Evolutionary conservation across 306 rosid species (phyloP).

Genomic region (Glycine latifolia): DNA sequence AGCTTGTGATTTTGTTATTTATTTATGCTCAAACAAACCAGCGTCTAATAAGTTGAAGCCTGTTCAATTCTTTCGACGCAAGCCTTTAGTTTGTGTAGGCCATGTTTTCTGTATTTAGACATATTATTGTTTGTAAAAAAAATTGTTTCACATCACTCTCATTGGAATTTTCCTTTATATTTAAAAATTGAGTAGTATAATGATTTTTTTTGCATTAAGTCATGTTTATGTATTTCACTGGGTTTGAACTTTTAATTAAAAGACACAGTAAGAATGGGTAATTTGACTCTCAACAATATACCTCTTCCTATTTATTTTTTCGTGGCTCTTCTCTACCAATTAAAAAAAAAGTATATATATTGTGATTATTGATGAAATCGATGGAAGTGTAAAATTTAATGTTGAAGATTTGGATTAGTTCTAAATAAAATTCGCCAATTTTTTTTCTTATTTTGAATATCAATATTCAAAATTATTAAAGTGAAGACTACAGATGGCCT

Average conservation of each 20-base stretch:
- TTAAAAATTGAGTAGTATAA: background rate
- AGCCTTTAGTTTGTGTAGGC: background rate
- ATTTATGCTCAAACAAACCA: slow-evolving; percentile 25
- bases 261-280: background rate
- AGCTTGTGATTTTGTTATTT: slow-evolving; percentile 37
- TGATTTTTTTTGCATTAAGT: background rate
- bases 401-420: no score
- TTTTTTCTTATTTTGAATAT: no score
- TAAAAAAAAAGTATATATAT: no score
- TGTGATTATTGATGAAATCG: no score
- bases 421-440: no score
- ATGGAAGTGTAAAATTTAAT: no score
- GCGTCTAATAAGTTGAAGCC: background rate
- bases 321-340: no score
- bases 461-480: background rate
- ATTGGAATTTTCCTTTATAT: background rate
- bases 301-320: no score
- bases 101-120: slow-evolving; percentile 24
- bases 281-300: background rate
- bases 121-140: slow-evolving; percentile 1
- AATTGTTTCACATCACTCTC: no score
- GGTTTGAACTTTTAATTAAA: background rate
- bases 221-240: background rate
- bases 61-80: slow-evolving; percentile 49
- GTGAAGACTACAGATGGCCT: no score